Percentiles rank a stretch among this genome's conserved stretches.
phyloP scores from a whole-genome alignment of 176 grass and related monocot species.

The Pontederia crassipes region DNA sequence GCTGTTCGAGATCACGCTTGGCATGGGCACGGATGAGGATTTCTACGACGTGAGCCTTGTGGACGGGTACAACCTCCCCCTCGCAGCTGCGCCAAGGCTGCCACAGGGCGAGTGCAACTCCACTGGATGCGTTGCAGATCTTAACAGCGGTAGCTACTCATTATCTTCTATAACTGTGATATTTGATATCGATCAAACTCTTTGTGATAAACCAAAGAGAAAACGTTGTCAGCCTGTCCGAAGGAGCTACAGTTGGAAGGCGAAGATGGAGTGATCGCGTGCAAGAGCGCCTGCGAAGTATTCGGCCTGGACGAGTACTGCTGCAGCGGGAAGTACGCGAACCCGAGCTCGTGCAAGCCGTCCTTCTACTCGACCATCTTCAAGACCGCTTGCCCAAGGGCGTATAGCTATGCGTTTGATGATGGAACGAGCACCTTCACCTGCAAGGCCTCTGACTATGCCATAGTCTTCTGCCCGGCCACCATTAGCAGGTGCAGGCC shows the following conservation, averaged over 20 bases:
- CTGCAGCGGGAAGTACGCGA: slow-evolving; percentile 82
- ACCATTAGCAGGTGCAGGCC: slow-evolving; percentile 28
- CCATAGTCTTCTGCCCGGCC: slow-evolving; percentile 68
- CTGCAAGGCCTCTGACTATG: slow-evolving; percentile 56
- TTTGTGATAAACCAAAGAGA: too few species aligned
- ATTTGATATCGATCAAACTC: too few species aligned
- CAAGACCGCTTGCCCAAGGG: slow-evolving; percentile 71
- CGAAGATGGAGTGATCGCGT: slow-evolving; percentile 48
- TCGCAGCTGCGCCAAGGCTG: slow-evolving; percentile 40
- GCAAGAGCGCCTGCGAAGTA: slow-evolving; percentile 78
- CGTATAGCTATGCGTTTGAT: slow-evolving; percentile 91
- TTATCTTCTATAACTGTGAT: too few species aligned
- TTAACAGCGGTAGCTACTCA: slow-evolving; percentile 43
- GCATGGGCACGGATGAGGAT: slow-evolving; percentile 33
- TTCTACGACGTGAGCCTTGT: slow-evolving; percentile 88
- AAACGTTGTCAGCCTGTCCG: slow-evolving; percentile 34
- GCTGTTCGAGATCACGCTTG: slow-evolving; percentile 84
- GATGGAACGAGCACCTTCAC: slow-evolving; percentile 79
- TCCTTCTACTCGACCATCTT: slow-evolving; percentile 67
- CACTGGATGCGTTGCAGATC: slow-evolving; percentile 68
- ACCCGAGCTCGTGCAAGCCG: slow-evolving; percentile 48
- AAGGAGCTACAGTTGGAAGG: slow-evolving; percentile 66
- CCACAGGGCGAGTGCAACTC: slow-evolving; percentile 44
- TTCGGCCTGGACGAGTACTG: slow-evolving; percentile 77
- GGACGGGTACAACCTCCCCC: slow-evolving; percentile 82